Conservation (phyloP, 2,329 filamentous ascomycete genomes). For the Colletotrichum acutatum region DNA sequence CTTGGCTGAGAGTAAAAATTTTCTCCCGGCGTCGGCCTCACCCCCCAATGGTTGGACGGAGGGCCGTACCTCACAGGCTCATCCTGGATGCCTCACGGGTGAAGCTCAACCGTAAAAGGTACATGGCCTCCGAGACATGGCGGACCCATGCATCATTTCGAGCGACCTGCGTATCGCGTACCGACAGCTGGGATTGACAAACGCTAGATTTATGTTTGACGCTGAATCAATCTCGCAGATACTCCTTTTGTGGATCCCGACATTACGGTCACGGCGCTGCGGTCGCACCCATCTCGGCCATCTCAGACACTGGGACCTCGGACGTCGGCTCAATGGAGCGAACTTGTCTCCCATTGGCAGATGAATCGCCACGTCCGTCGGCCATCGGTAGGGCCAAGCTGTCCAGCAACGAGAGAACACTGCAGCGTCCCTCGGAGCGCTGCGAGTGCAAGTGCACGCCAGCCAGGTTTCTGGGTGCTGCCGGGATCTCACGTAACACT, state of each 20-base stretch:
- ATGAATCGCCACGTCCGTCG: background rate
- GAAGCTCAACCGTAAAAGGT: background rate
- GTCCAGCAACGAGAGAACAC: background rate
- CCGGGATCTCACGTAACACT: slow-evolving; percentile 34
- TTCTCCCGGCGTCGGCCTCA: background rate
- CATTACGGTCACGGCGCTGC: slow-evolving; percentile 7
- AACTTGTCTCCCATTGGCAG: slow-evolving; percentile 6
- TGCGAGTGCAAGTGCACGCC: slow-evolving; percentile 8
- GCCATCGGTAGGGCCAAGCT: background rate
- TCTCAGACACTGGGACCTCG: slow-evolving; percentile 28
- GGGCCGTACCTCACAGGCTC: background rate
- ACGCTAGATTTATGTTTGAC: slow-evolving; percentile 31
- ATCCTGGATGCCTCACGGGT: background rate
- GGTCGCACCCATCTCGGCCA: slow-evolving; percentile 24
- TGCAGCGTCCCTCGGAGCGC: background rate
- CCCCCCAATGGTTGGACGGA: background rate
- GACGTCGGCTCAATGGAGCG: slow-evolving; percentile 30
- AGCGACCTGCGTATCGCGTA: slow-evolving; percentile 15
- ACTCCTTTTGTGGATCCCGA: slow-evolving; percentile 24
- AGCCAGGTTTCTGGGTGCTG: slow-evolving; percentile 31
- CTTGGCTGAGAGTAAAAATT: background rate
- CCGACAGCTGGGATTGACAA: slow-evolving; percentile 26
- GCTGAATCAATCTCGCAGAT: slow-evolving; percentile 34
- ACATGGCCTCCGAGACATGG: background rate
- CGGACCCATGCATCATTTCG: slow-evolving; percentile 13